A percentile compares a stretch with the other conserved stretches of the same genome.
Conservation (phyloP, 331 rosid genomes). For the Prunus yedoensis region DNA sequence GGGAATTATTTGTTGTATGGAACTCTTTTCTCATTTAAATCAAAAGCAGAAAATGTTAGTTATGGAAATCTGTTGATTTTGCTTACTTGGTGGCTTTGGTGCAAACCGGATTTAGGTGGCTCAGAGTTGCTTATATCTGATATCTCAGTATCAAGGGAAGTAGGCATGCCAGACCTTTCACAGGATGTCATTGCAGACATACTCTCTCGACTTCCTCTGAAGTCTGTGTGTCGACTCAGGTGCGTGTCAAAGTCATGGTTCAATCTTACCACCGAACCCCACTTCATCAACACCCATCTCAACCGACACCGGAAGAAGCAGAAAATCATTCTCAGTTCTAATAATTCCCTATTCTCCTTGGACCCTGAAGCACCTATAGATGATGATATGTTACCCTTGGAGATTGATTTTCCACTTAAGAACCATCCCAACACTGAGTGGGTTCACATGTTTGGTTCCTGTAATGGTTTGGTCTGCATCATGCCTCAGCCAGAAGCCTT, state of each 20-base stretch:
- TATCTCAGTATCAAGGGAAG: slow-evolving; percentile 11
- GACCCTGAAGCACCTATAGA: slow-evolving; percentile 23
- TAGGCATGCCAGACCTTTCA: slow-evolving; percentile 7
- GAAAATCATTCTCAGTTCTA: slow-evolving; percentile 10
- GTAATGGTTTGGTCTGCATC: slow-evolving; percentile 23
- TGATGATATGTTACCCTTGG: slow-evolving; percentile 14
- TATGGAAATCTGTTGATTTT: not conserved
- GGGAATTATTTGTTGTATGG: not conserved
- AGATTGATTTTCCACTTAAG: slow-evolving; percentile 15
- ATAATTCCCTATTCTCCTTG: slow-evolving; percentile 8
- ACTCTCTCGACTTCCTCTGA: slow-evolving; percentile 18
- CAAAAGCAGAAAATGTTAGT: not conserved
- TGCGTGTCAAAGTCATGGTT: slow-evolving; percentile 17
- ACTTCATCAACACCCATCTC: slow-evolving; percentile 12
- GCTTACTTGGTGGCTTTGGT: slow-evolving; percentile 1
- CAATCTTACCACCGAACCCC: slow-evolving; percentile 4
- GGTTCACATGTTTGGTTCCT: slow-evolving; percentile 13
- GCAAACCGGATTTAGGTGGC: slow-evolving; percentile 7
- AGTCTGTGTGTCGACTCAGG: slow-evolving; percentile 15
- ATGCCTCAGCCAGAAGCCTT: slow-evolving; percentile 10
- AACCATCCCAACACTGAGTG: not conserved
- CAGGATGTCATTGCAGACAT: slow-evolving; percentile 10
- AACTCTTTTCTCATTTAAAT: not conserved
- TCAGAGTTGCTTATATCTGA: not conserved
- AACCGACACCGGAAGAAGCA: slow-evolving; percentile 1